These are phyloP conservation scores for Yamadazyma diospyri DNA, from an alignment of 1,139 yeast species.

Conservation along the genomic window DNA sequence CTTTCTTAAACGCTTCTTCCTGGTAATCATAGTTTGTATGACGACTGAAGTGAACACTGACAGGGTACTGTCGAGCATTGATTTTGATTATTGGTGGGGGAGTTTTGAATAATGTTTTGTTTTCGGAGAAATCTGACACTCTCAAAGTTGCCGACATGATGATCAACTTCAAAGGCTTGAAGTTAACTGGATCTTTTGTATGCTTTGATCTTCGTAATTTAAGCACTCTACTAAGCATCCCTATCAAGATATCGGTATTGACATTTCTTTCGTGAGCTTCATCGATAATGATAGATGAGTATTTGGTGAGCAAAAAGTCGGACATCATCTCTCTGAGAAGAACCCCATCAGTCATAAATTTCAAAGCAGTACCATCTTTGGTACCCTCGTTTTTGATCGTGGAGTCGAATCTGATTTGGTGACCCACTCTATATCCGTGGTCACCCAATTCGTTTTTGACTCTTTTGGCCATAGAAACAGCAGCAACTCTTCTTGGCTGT, in stretches of 20 bases:
- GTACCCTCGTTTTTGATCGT: conserved; percentile 53
- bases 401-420: conserved; percentile 90
- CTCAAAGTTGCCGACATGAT: conserved; percentile 96
- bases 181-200: conserved; percentile 40
- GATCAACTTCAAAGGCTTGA: conserved; percentile 62
- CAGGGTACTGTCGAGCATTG: conserved; percentile 95
- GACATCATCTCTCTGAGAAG: conserved; percentile 86
- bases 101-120: conserved; percentile 57
- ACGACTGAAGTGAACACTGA: conserved; percentile 84
- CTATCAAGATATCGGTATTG: conserved; percentile 92
- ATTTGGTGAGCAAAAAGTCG: conserved; percentile 75
- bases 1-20: conserved; percentile 82
- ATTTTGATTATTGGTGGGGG: conserved; percentile 91
- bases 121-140: conserved; percentile 89
- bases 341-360: conserved; percentile 99
- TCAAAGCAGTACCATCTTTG: conserved; percentile 63
- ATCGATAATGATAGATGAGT: conserved; percentile 85
- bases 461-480: conserved; percentile 94
- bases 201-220: conserved; percentile 63
- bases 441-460: conserved; percentile 81
- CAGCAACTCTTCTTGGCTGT: conserved; percentile 98
- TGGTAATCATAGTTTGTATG: conserved; percentile 74
- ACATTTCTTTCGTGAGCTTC: conserved; percentile 98
- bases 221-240: conserved; percentile 88
- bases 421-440: conserved; percentile 73